Base-by-base conservation (phyloP, 805 yeast genomes). In the Teunomyces atbi region DNA sequence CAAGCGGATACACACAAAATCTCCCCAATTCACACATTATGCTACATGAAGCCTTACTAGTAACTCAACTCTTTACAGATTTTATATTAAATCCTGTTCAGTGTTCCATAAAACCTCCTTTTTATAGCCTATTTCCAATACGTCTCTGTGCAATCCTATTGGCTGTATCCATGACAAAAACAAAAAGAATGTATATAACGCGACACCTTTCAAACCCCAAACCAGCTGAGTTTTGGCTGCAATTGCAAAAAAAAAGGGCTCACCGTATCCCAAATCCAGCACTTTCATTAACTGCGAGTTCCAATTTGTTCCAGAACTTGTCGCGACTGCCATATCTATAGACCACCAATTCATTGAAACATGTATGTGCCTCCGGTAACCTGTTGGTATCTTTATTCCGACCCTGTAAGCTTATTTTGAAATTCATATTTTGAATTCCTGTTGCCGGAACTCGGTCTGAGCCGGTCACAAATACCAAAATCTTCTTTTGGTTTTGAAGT, bases 381-480 rank as follows among this genome's bases (percentile, higher is more conserved):
- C 84, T 69, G 1, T 77, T 71, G 30, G 69, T 61, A 27, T 70
- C 73, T 1, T 51, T 55, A 5, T 65, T 69, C 20, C 51, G 50
- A 13, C 53, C 51, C 10, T 69, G 56, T 45, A 78, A 77, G 12
- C 84, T 78, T n/a, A 92, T 78, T 49, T 83, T 83, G 57, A 94
- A 84, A 37, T 74, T 73, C 69, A 92, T 68, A 43, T 86, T 84
- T 26, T 86, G 83, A 23, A 89, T 74, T 0, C 99, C 99, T 0
- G 96, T 88, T 0, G 97, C 96, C 0, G 99, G 98, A 6, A 94
- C 74, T 38, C 97, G 71, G 58, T 89, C 96, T 1, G 96, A 84
- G 0, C 98, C 97, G 0, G 97, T 91, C 2, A 91, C 82, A 62
- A 92, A 92, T 15, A 76, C 71, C 32, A 92, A 65, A 37, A 92